phyloP scores from a whole-genome alignment of 2,329 filamentous ascomycete genomes.

The Colletotrichum tropicale region DNA sequence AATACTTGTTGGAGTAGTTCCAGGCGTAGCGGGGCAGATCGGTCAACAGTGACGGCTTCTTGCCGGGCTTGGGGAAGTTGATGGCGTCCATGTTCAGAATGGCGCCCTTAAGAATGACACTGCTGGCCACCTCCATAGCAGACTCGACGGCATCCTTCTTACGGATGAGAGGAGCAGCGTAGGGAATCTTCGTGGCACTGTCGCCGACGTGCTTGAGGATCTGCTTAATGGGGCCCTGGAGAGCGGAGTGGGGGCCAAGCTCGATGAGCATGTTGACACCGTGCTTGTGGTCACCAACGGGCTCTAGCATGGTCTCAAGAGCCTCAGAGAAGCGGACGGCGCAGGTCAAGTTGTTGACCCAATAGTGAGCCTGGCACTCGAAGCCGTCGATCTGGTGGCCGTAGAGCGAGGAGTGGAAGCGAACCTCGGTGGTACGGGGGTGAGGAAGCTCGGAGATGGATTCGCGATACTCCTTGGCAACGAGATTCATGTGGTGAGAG shows the following conservation, averaged over 20 bases:
- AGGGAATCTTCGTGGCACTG: slow-evolving; percentile 43
- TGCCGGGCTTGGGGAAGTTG: slow-evolving; percentile 46
- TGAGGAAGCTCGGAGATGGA: slow-evolving; percentile 45
- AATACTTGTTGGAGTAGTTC: slow-evolving; percentile 50
- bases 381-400: slow-evolving; percentile 43
- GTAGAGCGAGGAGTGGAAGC: slow-evolving; percentile 51
- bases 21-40: slow-evolving; percentile 54
- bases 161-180: slow-evolving; percentile 52
- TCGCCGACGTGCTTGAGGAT: slow-evolving; percentile 49
- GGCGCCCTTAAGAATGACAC: slow-evolving; percentile 49
- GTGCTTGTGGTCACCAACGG: slow-evolving; percentile 36
- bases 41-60: slow-evolving; percentile 31
- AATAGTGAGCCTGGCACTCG: slow-evolving; percentile 37
- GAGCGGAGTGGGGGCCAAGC: slow-evolving; percentile 53
- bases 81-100: slow-evolving; percentile 47
- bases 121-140: slow-evolving; percentile 46
- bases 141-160: slow-evolving; percentile 53
- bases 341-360: slow-evolving; percentile 47
- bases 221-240: slow-evolving; percentile 55
- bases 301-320: slow-evolving; percentile 37
- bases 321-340: slow-evolving; percentile 50
- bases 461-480: slow-evolving; percentile 38
- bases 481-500: slow-evolving; percentile 56
- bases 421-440: slow-evolving; percentile 36
- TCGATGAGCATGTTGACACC: slow-evolving; percentile 52